Evolutionary conservation across 345 rosid species (phyloP).

Genomic region (Aethionema arabicum): DNA sequence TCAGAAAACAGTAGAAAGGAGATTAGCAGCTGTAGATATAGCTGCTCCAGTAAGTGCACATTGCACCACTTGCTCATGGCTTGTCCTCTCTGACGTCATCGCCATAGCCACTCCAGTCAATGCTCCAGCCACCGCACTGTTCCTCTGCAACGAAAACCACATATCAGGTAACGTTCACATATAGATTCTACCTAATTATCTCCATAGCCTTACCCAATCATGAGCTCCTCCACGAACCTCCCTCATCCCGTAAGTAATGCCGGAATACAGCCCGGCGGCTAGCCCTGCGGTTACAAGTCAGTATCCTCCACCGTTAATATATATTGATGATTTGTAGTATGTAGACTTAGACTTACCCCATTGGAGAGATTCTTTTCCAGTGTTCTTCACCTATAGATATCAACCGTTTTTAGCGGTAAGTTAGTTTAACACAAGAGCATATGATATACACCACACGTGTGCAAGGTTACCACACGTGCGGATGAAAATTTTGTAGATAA

Average conservation of each 20-base stretch:
- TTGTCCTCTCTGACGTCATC: conserved; percentile 55
- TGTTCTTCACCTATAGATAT: conserved; percentile 70
- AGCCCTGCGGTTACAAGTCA: conserved; percentile 48
- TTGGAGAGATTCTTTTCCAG: conserved; percentile 82
- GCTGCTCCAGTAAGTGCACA: conserved; percentile 96
- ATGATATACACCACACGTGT: background rate
- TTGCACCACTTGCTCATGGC: conserved; percentile 80
- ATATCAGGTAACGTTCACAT: background rate
- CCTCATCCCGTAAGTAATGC: conserved; percentile 79
- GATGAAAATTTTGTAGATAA: background rate
- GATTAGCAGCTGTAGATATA: conserved; percentile 78
- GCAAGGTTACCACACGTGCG: background rate
- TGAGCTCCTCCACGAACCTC: conserved; percentile 85
- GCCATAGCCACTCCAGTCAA: conserved; percentile 81
- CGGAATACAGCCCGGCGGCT: conserved; percentile 87
- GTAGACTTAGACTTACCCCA: conserved; percentile 71
- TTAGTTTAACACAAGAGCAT: background rate
- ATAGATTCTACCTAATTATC: background rate
- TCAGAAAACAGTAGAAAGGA: conserved; percentile 66
- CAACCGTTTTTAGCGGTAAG: background rate
- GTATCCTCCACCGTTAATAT: too few species aligned
- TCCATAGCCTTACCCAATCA: conserved; percentile 74
- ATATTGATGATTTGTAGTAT: background rate
- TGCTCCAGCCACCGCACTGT: conserved; percentile 93
- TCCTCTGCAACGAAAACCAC: conserved; percentile 48